Evolutionary conservation across 2,329 filamentous ascomycete species (phyloP).

Genomic region (Trichoderma sp.): DNA sequence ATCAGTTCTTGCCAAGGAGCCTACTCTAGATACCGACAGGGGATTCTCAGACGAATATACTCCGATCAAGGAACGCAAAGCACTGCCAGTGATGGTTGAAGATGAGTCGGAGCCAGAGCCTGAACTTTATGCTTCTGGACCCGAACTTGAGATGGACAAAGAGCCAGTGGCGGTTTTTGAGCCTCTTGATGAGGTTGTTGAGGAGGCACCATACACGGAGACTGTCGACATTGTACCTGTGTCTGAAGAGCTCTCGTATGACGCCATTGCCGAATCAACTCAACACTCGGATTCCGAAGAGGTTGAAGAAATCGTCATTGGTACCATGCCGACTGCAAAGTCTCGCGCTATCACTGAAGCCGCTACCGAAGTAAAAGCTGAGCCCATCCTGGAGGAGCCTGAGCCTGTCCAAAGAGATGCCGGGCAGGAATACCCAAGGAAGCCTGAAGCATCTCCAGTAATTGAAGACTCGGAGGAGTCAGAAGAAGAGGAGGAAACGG

Average conservation of each 20-base stretch:
- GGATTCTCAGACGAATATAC: not conserved
- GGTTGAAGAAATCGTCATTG: constrained; percentile 5
- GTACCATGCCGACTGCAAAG: not conserved
- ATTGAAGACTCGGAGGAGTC: constrained; percentile 4
- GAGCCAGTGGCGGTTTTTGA: not conserved
- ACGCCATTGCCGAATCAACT: not conserved
- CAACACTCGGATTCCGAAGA: not conserved
- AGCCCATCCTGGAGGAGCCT: not conserved
- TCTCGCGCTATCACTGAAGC: not conserved
- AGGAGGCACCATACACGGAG: not conserved
- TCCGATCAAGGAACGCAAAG: constrained; percentile 23
- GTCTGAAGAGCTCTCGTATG: not conserved
- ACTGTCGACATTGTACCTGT: not conserved
- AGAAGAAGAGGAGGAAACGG: not conserved
- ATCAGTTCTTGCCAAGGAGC: not conserved
- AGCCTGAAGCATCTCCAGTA: not conserved
- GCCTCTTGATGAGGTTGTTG: not conserved
- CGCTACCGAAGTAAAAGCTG: not conserved
- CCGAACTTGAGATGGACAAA: not conserved
- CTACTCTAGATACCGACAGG: not conserved
- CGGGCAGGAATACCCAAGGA: not conserved
- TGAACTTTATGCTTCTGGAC: not conserved
- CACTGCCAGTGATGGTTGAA: constrained; percentile 16
- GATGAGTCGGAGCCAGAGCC: not conserved
- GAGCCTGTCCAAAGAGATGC: not conserved